A percentile compares a stretch with the other conserved stretches of the same genome.
phyloP scores from a whole-genome alignment of 164 flowering plant genomes.

The Echeveria elegans region DNA sequence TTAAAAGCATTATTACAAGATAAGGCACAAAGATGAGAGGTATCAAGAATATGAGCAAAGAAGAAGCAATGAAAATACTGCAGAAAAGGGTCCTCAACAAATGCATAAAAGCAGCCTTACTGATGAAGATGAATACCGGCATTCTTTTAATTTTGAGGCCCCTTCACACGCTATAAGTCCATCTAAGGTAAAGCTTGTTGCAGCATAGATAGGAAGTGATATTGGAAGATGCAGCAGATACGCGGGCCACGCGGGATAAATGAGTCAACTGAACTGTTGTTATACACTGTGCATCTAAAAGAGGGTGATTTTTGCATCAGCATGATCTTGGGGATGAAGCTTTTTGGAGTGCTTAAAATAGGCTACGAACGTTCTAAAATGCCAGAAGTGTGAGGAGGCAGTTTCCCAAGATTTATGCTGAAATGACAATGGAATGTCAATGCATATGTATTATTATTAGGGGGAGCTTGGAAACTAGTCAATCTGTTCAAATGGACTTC shows the following conservation, averaged over 20 bases:
- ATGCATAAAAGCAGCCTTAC: constrained; percentile 20
- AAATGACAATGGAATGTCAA: neutral
- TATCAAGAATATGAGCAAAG: constrained; percentile 13
- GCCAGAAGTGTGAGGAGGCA: neutral
- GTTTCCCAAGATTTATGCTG: neutral
- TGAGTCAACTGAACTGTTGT: too few species aligned
- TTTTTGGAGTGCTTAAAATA: neutral
- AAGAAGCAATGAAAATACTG: constrained; percentile 10
- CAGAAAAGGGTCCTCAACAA: constrained; percentile 7
- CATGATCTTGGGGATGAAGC: neutral
- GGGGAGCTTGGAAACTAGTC: too few species aligned
- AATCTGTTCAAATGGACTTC: too few species aligned
- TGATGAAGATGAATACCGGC: constrained; percentile 15
- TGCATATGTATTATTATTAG: too few species aligned
- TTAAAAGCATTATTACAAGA: constrained; percentile 17
- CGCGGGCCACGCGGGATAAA: too few species aligned
- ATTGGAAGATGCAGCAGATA: neutral
- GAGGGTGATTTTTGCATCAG: neutral
- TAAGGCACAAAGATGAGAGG: constrained; percentile 17
- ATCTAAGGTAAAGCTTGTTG: constrained; percentile 8
- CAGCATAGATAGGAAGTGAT: too few species aligned
- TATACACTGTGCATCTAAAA: neutral
- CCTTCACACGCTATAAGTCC: constrained; percentile 9
- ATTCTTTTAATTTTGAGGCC: constrained; percentile 14
- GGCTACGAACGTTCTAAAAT: neutral